phyloP scores from a whole-genome alignment of 2,329 filamentous ascomycete species.

The Fusarium pseudoanthophilum region DNA sequence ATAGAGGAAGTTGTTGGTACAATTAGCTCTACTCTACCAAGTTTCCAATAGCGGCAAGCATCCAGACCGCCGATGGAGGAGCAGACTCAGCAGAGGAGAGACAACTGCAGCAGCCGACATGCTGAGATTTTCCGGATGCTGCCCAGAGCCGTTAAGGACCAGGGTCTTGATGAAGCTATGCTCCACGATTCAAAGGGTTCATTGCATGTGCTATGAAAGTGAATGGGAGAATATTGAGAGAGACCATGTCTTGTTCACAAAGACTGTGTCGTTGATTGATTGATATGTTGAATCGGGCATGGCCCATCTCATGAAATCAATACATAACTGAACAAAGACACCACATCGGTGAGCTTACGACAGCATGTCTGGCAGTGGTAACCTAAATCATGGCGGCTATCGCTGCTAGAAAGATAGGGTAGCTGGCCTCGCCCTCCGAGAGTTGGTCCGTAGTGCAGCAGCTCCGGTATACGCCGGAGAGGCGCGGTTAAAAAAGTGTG shows the following conservation, averaged over 20 bases:
- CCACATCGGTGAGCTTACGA: slow-evolving; percentile 11
- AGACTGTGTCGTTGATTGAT: not conserved
- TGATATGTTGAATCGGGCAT: not conserved
- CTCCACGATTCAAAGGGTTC: not conserved
- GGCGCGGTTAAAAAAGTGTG: slow-evolving; percentile 20
- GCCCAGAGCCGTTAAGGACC: slow-evolving; percentile 16
- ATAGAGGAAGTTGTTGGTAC: too few relatives aligned
- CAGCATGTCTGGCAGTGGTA: slow-evolving; percentile 16
- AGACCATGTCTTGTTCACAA: not conserved
- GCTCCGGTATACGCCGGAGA: slow-evolving; percentile 29
- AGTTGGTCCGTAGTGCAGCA: slow-evolving; percentile 10
- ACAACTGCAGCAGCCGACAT: slow-evolving; percentile 24
- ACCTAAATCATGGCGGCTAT: slow-evolving; percentile 25
- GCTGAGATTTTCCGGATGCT: slow-evolving; percentile 25
- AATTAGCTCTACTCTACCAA: too few relatives aligned
- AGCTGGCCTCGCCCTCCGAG: slow-evolving; percentile 14
- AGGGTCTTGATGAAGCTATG: slow-evolving; percentile 7
- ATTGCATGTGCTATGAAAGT: not conserved
- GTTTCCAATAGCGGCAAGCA: slow-evolving; percentile 38
- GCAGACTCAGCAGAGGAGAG: not conserved
- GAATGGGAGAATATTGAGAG: not conserved
- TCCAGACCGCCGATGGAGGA: slow-evolving; percentile 26
- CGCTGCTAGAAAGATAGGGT: slow-evolving; percentile 21
- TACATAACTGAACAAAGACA: slow-evolving; percentile 23
- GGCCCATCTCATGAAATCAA: not conserved